Evolutionary conservation across 495 filamentous ascomycete genomes (phyloP), one percentile per base, ranked within the genome.

Genomic region (Pseudomonodictys pantanalensis): DNA sequence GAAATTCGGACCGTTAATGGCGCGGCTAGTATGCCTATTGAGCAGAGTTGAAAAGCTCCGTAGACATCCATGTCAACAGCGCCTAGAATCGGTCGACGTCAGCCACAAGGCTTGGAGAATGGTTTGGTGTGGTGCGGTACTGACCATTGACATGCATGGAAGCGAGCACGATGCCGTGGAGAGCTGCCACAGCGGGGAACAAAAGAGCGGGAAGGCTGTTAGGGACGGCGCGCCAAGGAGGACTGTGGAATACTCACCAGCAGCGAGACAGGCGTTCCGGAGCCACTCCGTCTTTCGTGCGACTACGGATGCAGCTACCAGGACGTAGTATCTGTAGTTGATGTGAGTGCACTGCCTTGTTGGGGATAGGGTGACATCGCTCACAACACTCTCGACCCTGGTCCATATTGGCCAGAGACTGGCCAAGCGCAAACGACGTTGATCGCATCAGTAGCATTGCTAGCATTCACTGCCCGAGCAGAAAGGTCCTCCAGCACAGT

Each of bases 1-100:
- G 81, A 83, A 23, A 83, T 64, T 24, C 75, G 71, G 28, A 83
- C 82, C 0, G 80, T 82, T 1, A 77, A 71, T 0, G 83, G 83
- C 15, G 82, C 82, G 1, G 82, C 78, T 9, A 86, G 58, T 26
- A 83, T 80, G 29, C 80, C 83, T 45, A 86, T 83, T 2, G 81
- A 76, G 58, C 83, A 86, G 5, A 84, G 66, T 59, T 86, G 82
- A 45, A 86, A 83, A 18, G 82, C 80, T 1, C 83, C 83, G 26
- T 81, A 86, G 3, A 86, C 71, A 64, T 86, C 83, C 82, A 86
- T 81, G 62, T 86, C 83, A 18, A 85, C 74, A 33, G 80, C 82
- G 26, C 71, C 81, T 83, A 48, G 32, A 6, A 8, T 30, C 32
- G 32, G 15, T 7, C 15, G 32, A 25, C 46, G 60, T 69, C n/a